These are phyloP conservation scores for Hypoxylon sp. DNA, from an alignment of 2,329 filamentous ascomycete genomes.

Conservation along the genomic window DNA sequence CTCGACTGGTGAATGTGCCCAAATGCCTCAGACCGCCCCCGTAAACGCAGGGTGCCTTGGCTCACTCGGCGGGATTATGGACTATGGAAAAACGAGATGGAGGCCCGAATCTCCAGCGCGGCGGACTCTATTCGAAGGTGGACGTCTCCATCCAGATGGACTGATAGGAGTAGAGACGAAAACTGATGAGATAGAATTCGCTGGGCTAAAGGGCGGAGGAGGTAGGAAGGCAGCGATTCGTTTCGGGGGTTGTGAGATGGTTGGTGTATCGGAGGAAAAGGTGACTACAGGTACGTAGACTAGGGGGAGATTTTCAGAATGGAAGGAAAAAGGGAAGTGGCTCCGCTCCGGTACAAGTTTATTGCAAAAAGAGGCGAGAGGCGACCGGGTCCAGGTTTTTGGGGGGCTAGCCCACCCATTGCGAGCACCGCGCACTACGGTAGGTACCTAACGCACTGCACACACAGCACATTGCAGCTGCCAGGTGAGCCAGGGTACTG, in stretches of 20 bases:
- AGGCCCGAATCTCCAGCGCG: slow-evolving; percentile 53
- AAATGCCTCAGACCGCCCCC: slow-evolving; percentile 50
- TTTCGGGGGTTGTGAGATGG: slow-evolving; percentile 46
- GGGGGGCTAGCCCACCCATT: slow-evolving; percentile 10
- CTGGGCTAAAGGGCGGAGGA: slow-evolving; percentile 36
- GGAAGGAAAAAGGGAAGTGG: slow-evolving; percentile 37
- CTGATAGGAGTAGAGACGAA: slow-evolving; percentile 39
- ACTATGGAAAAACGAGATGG: slow-evolving; percentile 40
- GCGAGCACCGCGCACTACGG: slow-evolving; percentile 6
- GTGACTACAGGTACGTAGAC: slow-evolving; percentile 31
- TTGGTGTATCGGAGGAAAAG: slow-evolving; percentile 44
- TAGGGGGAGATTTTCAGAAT: slow-evolving; percentile 35
- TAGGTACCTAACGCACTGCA: neutral
- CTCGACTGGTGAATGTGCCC: slow-evolving; percentile 45
- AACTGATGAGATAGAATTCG: slow-evolving; percentile 31
- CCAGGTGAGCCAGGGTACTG: slow-evolving; percentile 23
- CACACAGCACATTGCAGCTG: slow-evolving; percentile 9
- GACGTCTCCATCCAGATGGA: slow-evolving; percentile 49
- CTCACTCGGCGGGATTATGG: slow-evolving; percentile 31
- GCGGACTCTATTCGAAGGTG: slow-evolving; percentile 49
- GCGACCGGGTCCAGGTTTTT: slow-evolving; percentile 19
- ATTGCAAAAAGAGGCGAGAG: slow-evolving; percentile 37
- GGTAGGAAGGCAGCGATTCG: slow-evolving; percentile 31
- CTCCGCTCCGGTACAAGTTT: slow-evolving; percentile 37
- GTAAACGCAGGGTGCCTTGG: slow-evolving; percentile 17